These are phyloP conservation scores for Metroxylon sagu DNA, from an alignment of 176 grass and related monocot species.

Conservation along the genomic window DNA sequence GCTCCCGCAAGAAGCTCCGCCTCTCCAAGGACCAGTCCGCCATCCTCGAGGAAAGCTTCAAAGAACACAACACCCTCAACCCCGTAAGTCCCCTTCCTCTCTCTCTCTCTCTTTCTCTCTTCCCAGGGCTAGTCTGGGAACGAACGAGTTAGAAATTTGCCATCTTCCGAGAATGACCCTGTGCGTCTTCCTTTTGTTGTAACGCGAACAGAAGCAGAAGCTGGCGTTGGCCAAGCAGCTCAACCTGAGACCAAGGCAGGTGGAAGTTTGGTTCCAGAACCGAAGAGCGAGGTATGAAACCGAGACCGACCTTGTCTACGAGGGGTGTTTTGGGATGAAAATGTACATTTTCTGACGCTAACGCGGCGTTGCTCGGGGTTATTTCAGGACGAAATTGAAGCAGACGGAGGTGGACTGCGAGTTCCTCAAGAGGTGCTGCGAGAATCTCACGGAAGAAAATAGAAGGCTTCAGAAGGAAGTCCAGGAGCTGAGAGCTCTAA, in stretches of 20 bases:
- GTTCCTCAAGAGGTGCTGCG: constrained; percentile 8
- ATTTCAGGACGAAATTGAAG: constrained; percentile 8
- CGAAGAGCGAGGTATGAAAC: constrained; percentile 1
- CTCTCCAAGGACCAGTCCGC: constrained; percentile 16
- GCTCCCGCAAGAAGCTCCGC: constrained; percentile 9
- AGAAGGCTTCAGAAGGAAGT: constrained; percentile 2
- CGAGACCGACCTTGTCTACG: too few relatives aligned
- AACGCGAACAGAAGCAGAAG: constrained; percentile 6
- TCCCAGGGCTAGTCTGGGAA: too few relatives aligned
- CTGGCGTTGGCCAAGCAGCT: background rate
- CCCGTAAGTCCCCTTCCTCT: background rate
- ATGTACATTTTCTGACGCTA: too few relatives aligned
- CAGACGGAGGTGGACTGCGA: constrained; percentile 15
- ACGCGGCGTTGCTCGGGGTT: background rate
- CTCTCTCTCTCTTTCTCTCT: too few relatives aligned
- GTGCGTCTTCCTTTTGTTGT: background rate
- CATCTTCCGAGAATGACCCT: background rate
- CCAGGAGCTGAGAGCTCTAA: constrained; percentile 4
- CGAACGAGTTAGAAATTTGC: too few relatives aligned
- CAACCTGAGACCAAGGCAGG: constrained; percentile 7
- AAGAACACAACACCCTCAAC: constrained; percentile 10
- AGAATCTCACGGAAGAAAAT: constrained; percentile 2
- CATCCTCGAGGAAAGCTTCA: constrained; percentile 13
- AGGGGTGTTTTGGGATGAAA: too few relatives aligned
- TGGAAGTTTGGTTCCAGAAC: constrained; percentile 12